Evolutionary conservation across 2,329 filamentous ascomycete genomes (phyloP).

Genomic region (Corniculantispora saksenae): DNA sequence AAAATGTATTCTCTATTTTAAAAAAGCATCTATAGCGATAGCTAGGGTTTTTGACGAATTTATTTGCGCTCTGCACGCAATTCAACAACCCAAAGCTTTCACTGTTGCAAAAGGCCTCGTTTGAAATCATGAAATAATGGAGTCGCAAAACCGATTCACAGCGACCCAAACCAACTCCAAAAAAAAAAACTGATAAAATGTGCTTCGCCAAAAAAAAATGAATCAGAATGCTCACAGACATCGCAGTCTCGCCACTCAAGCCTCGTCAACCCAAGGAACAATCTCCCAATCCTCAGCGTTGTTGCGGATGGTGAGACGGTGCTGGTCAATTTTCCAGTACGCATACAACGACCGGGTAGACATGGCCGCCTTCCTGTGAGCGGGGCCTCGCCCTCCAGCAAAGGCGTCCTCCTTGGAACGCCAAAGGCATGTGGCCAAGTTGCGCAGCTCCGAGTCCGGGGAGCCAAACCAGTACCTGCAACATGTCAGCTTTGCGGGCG

Average conservation of each 20-base stretch:
- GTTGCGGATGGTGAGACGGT: slow-evolving; percentile 68
- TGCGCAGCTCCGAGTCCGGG: slow-evolving; percentile 68
- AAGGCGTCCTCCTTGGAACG: slow-evolving; percentile 59
- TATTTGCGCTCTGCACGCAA: slow-evolving; percentile 21
- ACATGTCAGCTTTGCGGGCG: slow-evolving; percentile 5
- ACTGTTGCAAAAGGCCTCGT: slow-evolving; percentile 9
- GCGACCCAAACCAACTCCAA: slow-evolving; percentile 1
- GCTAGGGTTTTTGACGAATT: slow-evolving; percentile 21
- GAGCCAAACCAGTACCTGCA: slow-evolving; percentile 82
- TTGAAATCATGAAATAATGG: slow-evolving; percentile 17
- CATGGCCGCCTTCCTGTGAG: slow-evolving; percentile 66
- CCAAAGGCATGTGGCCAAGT: slow-evolving; percentile 80
- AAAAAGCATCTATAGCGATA: slow-evolving; percentile 21
- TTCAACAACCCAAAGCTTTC: slow-evolving; percentile 20
- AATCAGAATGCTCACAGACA: slow-evolving; percentile 14
- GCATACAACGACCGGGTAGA: slow-evolving; percentile 62
- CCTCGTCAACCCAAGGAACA: slow-evolving; percentile 51
- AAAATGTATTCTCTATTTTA: slow-evolving; percentile 19
- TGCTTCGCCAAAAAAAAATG: not conserved
- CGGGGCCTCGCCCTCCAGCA: slow-evolving; percentile 59
- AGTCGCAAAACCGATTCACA: not conserved
- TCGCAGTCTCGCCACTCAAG: slow-evolving; percentile 16
- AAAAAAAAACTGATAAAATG: slow-evolving; percentile 9
- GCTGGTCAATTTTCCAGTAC: slow-evolving; percentile 71
- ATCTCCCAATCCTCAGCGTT: slow-evolving; percentile 65